These are phyloP conservation scores for Haplosporangium sp. DNA, from an alignment of 371 early-diverging fungal species.

Conservation along the genomic window DNA sequence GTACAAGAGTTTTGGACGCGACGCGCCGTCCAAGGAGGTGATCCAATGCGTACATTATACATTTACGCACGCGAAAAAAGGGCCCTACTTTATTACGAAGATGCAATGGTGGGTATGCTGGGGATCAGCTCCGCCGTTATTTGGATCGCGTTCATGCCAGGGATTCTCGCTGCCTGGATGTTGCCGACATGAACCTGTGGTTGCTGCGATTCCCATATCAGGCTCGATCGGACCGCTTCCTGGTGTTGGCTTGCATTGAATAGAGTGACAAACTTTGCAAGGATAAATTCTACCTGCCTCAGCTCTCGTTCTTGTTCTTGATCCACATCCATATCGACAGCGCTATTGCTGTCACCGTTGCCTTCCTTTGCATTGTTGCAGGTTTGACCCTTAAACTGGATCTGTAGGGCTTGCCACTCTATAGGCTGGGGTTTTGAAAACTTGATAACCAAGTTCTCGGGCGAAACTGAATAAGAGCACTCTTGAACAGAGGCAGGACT, in stretches of 20 bases:
- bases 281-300: not conserved
- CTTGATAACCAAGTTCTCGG: constrained; percentile 30
- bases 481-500: not conserved
- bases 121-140: constrained; percentile 29
- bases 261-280: constrained; percentile 26
- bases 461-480: constrained; percentile 5
- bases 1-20: no score
- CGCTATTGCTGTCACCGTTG: not conserved
- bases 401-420: constrained; percentile 41
- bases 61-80: no score
- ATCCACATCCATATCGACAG: not conserved
- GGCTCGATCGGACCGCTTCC: constrained; percentile 11
- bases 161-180: constrained; percentile 32
- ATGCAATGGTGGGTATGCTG: not conserved
- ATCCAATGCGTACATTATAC: no score
- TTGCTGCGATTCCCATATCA: constrained; percentile 7
- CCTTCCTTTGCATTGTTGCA: not conserved
- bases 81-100: not conserved
- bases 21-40: no score
- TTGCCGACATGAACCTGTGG: constrained; percentile 11
- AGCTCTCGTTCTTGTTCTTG: not conserved
- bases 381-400: constrained; percentile 1
- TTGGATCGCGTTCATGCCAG: constrained; percentile 32
- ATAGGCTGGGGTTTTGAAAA: constrained; percentile 8
- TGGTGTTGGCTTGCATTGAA: constrained; percentile 10